Evolutionary conservation across 495 filamentous ascomycete species (phyloP).

Genomic region (Clohesyomyces aquaticus): DNA sequence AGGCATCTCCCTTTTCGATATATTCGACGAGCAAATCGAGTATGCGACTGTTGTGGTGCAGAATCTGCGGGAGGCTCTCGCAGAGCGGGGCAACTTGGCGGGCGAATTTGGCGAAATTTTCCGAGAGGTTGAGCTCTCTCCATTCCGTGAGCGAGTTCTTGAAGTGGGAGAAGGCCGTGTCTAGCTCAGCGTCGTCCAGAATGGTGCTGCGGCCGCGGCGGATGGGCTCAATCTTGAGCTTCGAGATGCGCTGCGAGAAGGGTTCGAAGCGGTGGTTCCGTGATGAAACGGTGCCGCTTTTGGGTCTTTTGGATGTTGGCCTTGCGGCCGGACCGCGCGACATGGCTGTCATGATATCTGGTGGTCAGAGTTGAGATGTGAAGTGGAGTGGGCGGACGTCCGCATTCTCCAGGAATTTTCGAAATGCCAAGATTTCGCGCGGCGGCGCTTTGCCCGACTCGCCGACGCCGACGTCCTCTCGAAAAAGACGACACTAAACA

Average conservation of each 20-base stretch:
- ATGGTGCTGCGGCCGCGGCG: slow-evolving; percentile 81
- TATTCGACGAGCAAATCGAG: slow-evolving; percentile 75
- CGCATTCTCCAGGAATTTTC: not conserved
- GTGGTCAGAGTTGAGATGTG: not conserved
- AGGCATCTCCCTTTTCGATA: slow-evolving; percentile 73
- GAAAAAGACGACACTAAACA: slow-evolving; percentile 4
- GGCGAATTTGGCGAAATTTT: slow-evolving; percentile 73
- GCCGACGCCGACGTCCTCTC: not conserved
- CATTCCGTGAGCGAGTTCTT: slow-evolving; percentile 80
- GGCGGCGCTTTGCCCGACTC: not conserved
- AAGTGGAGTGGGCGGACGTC: not conserved
- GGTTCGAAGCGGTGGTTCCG: slow-evolving; percentile 87
- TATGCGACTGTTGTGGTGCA: slow-evolving; percentile 84
- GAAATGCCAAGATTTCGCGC: slow-evolving; percentile 33
- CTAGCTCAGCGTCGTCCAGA: slow-evolving; percentile 73
- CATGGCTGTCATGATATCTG: slow-evolving; percentile 47
- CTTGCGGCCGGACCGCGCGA: slow-evolving; percentile 68
- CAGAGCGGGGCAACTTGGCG: slow-evolving; percentile 73
- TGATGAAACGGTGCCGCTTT: slow-evolving; percentile 67
- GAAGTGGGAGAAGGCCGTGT: slow-evolving; percentile 74
- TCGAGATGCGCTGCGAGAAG: slow-evolving; percentile 90
- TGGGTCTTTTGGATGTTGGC: slow-evolving; percentile 53
- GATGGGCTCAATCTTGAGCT: slow-evolving; percentile 90
- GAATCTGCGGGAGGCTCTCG: slow-evolving; percentile 86
- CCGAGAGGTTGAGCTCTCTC: slow-evolving; percentile 86